Evolutionary conservation across 2,329 filamentous ascomycete genomes (phyloP).

Genomic region (Colletotrichum camelliae): DNA sequence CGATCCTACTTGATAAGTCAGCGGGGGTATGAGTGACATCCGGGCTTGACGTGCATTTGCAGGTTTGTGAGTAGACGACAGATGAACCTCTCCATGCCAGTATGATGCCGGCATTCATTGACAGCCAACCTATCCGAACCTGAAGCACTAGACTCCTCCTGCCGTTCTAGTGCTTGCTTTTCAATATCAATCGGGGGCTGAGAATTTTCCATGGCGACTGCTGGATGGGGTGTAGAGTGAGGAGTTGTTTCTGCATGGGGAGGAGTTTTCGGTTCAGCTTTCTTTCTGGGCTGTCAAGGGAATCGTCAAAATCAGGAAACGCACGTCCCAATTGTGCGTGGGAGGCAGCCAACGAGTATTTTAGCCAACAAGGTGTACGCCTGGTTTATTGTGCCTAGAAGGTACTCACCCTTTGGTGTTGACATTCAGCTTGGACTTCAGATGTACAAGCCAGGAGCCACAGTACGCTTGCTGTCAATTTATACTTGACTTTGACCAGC

Average conservation of each 20-base stretch:
- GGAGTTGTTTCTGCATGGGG: accelerated
- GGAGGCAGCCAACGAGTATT: not conserved
- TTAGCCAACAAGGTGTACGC: not conserved
- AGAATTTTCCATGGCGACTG: not conserved
- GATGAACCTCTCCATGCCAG: not conserved
- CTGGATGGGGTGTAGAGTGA: not conserved
- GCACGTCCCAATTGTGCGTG: not conserved
- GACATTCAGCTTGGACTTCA: not conserved
- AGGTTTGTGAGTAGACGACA: not conserved
- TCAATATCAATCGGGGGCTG: not conserved
- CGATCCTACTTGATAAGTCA: not conserved
- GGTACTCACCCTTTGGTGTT: accelerated
- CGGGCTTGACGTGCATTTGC: not conserved
- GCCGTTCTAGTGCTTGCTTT: not conserved
- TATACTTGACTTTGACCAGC: too few relatives aligned
- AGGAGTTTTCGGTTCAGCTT: not conserved
- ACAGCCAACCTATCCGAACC: not conserved
- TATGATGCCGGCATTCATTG: not conserved
- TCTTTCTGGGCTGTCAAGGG: not conserved
- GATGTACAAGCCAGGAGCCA: not conserved
- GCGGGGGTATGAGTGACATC: not conserved
- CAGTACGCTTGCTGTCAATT: too few relatives aligned
- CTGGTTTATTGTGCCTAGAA: not conserved
- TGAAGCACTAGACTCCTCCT: not conserved
- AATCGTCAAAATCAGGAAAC: not conserved